These are phyloP conservation scores for Leccinum angustisporum DNA, from an alignment of 1,284 basidiomycete genomes.

Conservation along the genomic window DNA sequence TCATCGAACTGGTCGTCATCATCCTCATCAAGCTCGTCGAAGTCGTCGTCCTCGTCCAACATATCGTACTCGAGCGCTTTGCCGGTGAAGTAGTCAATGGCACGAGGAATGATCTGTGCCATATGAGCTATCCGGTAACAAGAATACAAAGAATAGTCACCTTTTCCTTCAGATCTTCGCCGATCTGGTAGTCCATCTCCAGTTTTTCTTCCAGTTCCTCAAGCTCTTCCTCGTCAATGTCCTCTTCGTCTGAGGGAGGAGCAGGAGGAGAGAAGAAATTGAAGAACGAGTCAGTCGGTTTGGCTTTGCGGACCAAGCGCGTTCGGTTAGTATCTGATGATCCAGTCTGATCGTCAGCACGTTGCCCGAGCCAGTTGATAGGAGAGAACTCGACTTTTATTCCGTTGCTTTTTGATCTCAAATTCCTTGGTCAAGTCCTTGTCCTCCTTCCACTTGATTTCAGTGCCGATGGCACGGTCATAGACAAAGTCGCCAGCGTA, in stretches of 20 bases:
- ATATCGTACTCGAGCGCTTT: slow-evolving; percentile 92
- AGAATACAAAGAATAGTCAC: slow-evolving; percentile 38
- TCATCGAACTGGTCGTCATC: slow-evolving; percentile 60
- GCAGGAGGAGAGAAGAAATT: slow-evolving; percentile 94
- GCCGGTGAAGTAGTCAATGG: slow-evolving; percentile 95
- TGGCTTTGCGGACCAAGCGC: slow-evolving; percentile 86
- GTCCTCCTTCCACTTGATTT: slow-evolving; percentile 97
- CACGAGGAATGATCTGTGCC: slow-evolving; percentile 85
- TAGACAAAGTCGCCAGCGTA: slow-evolving; percentile 96
- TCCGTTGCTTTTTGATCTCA: slow-evolving; percentile 99
- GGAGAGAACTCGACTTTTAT: slow-evolving; percentile 75
- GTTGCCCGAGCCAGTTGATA: not conserved
- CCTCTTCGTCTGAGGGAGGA: slow-evolving; percentile 71
- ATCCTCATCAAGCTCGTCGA: slow-evolving; percentile 61
- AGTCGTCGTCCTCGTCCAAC: slow-evolving; percentile 70
- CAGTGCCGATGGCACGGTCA: slow-evolving; percentile 87
- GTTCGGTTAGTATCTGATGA: slow-evolving; percentile 86
- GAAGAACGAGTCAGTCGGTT: slow-evolving; percentile 92
- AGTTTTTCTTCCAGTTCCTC: slow-evolving; percentile 91
- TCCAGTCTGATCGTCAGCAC: slow-evolving; percentile 9
- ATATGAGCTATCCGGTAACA: slow-evolving; percentile 11
- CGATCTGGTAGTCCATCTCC: slow-evolving; percentile 97
- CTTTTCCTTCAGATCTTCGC: slow-evolving; percentile 98
- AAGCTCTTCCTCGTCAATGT: slow-evolving; percentile 82
- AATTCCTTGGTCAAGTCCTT: slow-evolving; percentile 97